Evolutionary conservation across 164 flowering plant species (phyloP), one percentile per base, ranked within the genome.

Genomic region (Vitis riparia): DNA sequence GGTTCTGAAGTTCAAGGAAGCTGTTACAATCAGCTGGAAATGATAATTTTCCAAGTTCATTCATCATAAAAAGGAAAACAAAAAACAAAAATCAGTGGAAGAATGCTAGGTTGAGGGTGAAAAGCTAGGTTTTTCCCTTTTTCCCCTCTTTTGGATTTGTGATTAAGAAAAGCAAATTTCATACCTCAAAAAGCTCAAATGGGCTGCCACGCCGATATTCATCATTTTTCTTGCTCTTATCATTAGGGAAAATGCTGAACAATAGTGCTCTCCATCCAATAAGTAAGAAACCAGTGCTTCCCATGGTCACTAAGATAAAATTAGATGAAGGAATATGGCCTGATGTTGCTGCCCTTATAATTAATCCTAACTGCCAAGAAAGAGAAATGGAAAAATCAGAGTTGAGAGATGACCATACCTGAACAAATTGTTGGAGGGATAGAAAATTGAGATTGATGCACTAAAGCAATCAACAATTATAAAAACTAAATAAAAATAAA

Each of bases 141-240:
- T 17, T 30, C 15, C 13, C 15, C 15, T 30, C 12, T 23, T 51
- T 51, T 48, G 60, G 0, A 51, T 62, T 59, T 19, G 12, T 64
- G 8, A 5, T 44, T 17, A 69, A 32, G 65, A 19, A 17, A 44
- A 48, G 60, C 57, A 63, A 27, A 1, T 19, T 56, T 32, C 65
- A 70, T 83, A 92, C 99, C 97, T 92, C 98, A 81, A 95, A 89
- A 30, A 95, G 83, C 76, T 95, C 99, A 79, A 95, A 93, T 47
- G 97, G 93, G 78, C 78, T 95, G 59, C 99, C 99, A 55, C 83
- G 82, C 57, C 80, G 87, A 77, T 90, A 93, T 3, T 78, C 84
- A 74, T 92, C 97, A 73, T 77, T 81, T 72, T 88, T 89, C 81
- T 86, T 88, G 75, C 67, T 79, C 60, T 79, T 77, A 65, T 80